These are phyloP conservation scores for Pythium grandisporangium DNA, from an alignment of 352 stramenopile genomes.

Conservation along the genomic window DNA sequence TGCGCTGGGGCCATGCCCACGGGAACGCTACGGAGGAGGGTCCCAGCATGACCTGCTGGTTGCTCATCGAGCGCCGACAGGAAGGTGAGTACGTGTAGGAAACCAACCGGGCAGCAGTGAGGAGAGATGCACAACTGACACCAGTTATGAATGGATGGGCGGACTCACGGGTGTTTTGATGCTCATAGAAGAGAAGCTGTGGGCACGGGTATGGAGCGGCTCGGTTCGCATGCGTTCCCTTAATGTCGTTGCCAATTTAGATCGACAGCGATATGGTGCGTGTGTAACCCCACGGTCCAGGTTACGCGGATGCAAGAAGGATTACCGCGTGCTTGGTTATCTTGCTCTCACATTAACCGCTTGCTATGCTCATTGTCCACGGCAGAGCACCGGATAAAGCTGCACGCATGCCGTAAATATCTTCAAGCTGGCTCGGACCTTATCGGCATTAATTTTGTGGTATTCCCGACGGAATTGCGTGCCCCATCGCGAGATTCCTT, in stretches of 20 bases:
- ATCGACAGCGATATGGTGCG: too few relatives aligned
- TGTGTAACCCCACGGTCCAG: too few relatives aligned
- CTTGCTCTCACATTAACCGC: too few relatives aligned
- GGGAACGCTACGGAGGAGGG: not conserved
- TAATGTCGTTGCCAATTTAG: constrained; percentile 3
- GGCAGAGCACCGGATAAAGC: too few relatives aligned
- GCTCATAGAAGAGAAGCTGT: not conserved
- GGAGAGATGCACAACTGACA: not conserved
- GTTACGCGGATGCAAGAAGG: too few relatives aligned
- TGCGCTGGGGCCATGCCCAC: not conserved
- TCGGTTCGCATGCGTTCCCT: not conserved
- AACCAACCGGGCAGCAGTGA: not conserved
- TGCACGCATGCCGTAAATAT: too few relatives aligned
- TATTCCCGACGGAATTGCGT: too few relatives aligned
- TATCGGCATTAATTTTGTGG: too few relatives aligned
- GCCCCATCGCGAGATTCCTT: too few relatives aligned
- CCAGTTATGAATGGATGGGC: not conserved
- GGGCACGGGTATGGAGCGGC: constrained; percentile 1
- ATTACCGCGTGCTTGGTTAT: too few relatives aligned
- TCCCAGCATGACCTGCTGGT: constrained; percentile 1
- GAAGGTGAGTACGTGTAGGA: not conserved
- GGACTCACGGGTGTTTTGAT: not conserved
- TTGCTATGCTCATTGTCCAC: too few relatives aligned
- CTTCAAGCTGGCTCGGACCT: too few relatives aligned
- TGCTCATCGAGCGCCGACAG: constrained; percentile 7